These are phyloP conservation scores for Aspergillus sclerotiicarbonarius DNA, from an alignment of 495 filamentous ascomycete genomes.

Conservation along the genomic window DNA sequence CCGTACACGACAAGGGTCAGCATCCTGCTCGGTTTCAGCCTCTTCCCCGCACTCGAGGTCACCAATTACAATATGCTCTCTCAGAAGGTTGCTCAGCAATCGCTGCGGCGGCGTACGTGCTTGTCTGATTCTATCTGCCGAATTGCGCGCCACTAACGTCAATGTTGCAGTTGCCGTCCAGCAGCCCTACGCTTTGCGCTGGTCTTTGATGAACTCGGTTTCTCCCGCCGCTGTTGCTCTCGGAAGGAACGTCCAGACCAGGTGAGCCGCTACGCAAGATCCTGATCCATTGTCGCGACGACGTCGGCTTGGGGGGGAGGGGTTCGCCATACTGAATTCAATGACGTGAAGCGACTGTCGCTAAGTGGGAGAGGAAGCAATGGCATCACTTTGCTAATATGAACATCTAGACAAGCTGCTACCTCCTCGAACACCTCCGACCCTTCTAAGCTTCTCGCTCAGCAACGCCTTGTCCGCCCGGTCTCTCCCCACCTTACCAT, in stretches of 20 bases:
- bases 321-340: constrained; percentile 11
- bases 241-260: constrained; percentile 51
- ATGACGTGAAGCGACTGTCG: constrained; percentile 29
- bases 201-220: constrained; percentile 49
- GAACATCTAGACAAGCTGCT: constrained; percentile 47
- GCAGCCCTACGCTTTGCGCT: constrained; percentile 48
- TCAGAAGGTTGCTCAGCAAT: constrained; percentile 64
- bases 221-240: constrained; percentile 49
- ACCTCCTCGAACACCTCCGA: constrained; percentile 57
- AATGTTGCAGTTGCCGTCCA: constrained; percentile 45
- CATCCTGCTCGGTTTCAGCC: constrained; percentile 11
- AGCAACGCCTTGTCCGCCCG: constrained; percentile 82
- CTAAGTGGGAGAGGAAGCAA: not conserved
- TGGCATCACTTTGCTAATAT: constrained; percentile 10
- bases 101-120: constrained; percentile 65
- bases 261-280: constrained; percentile 39
- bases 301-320: not conserved
- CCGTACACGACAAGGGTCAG: constrained; percentile 21
- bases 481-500: constrained; percentile 84
- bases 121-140: constrained; percentile 4
- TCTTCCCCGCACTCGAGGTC: constrained; percentile 15
- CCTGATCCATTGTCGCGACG: not conserved
- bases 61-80: constrained; percentile 55
- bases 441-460: constrained; percentile 68
- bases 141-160: constrained; percentile 21